Conservation (phyloP, 192 early-diverging fungal species). For the Entophlyctis luteolus region DNA sequence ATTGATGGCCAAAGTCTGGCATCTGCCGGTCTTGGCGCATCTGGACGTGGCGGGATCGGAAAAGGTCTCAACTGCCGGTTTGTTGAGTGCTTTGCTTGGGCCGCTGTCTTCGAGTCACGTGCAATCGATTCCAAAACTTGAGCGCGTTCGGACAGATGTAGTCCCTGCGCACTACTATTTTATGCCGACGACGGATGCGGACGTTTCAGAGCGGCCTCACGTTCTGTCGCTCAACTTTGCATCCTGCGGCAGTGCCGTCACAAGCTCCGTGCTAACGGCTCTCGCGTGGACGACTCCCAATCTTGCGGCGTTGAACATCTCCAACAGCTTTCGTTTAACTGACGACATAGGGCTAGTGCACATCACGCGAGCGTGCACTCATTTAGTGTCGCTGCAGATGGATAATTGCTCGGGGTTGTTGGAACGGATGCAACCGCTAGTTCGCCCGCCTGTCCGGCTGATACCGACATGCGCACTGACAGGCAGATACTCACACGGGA, state of each 20-base stretch:
- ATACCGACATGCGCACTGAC: too few relatives aligned
- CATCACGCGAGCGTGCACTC: too few relatives aligned
- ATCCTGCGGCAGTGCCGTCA: background rate
- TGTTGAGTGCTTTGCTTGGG: background rate
- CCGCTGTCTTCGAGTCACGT: background rate
- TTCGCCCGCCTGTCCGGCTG: too few relatives aligned
- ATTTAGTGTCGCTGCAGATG: too few relatives aligned
- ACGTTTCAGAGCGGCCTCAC: background rate
- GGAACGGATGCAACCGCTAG: too few relatives aligned
- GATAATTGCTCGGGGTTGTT: too few relatives aligned
- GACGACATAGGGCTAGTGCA: too few relatives aligned
- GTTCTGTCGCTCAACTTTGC: background rate
- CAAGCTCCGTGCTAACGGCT: background rate
- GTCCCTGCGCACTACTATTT: background rate
- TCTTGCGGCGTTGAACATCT: too few relatives aligned
- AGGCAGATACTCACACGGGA: too few relatives aligned
- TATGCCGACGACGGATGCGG: background rate
- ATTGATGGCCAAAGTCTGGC: background rate
- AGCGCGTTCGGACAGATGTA: background rate
- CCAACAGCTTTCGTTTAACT: too few relatives aligned
- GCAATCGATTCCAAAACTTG: background rate
- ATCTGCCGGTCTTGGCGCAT: background rate
- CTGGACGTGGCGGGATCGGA: background rate
- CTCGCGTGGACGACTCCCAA: background rate
- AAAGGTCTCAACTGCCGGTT: background rate